Percentiles rank a stretch among this genome's conserved stretches.
Conservation (phyloP, 2,329 filamentous ascomycete species). For the Trichoderma gracile region DNA sequence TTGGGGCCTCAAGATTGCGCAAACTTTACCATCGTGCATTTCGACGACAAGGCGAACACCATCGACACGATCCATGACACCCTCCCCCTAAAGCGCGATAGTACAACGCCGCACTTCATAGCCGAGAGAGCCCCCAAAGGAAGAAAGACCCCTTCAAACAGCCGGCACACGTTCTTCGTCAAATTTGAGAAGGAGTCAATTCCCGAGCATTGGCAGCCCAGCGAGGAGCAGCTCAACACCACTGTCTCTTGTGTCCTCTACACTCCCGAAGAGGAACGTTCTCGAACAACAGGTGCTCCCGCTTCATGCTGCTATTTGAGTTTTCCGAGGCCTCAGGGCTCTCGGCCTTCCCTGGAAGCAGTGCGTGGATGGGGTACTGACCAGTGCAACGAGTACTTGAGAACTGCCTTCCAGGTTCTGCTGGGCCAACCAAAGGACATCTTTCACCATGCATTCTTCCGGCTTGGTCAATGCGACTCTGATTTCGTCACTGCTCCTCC, state of each 20-base stretch:
- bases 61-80: background rate
- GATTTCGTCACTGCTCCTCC: background rate
- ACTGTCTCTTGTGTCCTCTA: conserved; percentile 27
- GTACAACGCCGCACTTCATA: conserved; percentile 1
- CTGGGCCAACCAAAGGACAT: conserved; percentile 24
- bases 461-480: conserved; percentile 5
- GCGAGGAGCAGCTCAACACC: conserved; percentile 23
- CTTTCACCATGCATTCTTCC: conserved; percentile 28
- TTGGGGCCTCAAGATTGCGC: conserved; percentile 8
- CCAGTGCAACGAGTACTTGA: conserved; percentile 34
- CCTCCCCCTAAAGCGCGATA: background rate
- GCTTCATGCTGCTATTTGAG: conserved; percentile 17
- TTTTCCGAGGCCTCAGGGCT: background rate
- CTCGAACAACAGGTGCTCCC: background rate
- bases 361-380: conserved; percentile 31
- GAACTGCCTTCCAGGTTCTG: conserved; percentile 34
- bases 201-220: conserved; percentile 31
- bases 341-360: background rate
- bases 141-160: too few species aligned
- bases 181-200: conserved; percentile 15
- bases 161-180: conserved; percentile 35
- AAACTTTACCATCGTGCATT: conserved; percentile 26
- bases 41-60: conserved; percentile 3
- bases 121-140: background rate
- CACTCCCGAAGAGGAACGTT: background rate